Base-by-base conservation (phyloP, 2,329 filamentous ascomycete species). In the Nemania abortiva region DNA sequence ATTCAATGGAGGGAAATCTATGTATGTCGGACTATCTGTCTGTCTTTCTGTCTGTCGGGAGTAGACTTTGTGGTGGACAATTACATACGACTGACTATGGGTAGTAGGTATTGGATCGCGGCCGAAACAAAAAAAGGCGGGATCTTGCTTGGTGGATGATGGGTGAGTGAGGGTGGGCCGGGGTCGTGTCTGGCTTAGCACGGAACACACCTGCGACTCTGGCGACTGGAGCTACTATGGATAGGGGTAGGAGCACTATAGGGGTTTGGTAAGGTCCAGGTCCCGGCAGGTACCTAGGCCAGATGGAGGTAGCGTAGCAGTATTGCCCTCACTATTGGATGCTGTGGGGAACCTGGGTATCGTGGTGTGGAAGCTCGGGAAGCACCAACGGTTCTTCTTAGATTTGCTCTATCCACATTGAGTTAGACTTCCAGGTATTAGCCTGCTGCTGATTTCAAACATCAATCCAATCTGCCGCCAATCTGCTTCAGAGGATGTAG, bases 41-140 rank as follows among this genome's bases (percentile, higher is more conserved):
- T 55, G 18, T 27, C 52, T 37, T 18, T 55, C 29, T 20, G 29
- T 55, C 52, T 27, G 24, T 27, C 15, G 4, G 34, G 18, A 34
- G 20, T 42, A 18, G 34, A 27, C 31, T 34, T 27, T 2, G 54
- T 57, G 54, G 31, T 34, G 18, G 37, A n/a, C n/a, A 57, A 42
- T 20, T 47, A 20, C 42, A 6, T 47, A 47, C n/a, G 11, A 13
- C 15, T 18, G 42, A 20, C 3, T 27, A 20, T 29, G 24, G 24
- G 49, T 55, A 34, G 2, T 20, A 20, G 15, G 29, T 55, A 27
- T 15, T 29, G 49, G 7, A 18, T 50, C 18, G 27, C 52, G 9
- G 27, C 27, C 52, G 29, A 37, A 31, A 37, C 52, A 55, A 55
- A 55, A 55, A 55, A 55, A 55, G 54, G 54, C 54, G 54, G 54